Evolutionary conservation across 768 basidiomycete species (phyloP), one percentile per base, ranked within the genome.

Genomic region (Amylocystis lapponica): DNA sequence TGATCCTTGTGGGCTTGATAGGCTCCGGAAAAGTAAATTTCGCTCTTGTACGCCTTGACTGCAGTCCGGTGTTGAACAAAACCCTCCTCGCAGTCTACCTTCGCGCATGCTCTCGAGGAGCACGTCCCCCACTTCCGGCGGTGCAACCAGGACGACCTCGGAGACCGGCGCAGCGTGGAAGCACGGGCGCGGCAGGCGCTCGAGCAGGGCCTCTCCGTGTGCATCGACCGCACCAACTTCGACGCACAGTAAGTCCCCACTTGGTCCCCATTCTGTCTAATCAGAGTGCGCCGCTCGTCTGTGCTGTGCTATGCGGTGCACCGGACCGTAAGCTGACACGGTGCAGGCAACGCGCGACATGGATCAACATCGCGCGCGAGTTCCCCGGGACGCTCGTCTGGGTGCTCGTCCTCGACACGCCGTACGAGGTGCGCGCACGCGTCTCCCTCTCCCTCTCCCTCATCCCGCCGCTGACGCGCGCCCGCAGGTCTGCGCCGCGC

Each of bases 91-190:
- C 41, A 73, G 74, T 72, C 75, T 14, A 83, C 85, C 2, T 90
- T 91, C 57, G 85, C 88, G 36, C 61, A 79, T 50, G 78, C 81
- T n/a, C 70, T 90, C 4, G 68, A 87, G 54, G 47, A 57, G 4
- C 63, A 81, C 52, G 74, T 73, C 45, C 82, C 86, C 8, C 62
- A 62, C 31, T 84, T 87, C 58, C 66, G 68, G 33, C 72, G 85
- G 51, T 89, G 85, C 60, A 87, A 79, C 65, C 86, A 90, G 61
- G 88, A 91, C 54, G 82, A 88, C 41, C 70, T 91, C 32, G 88
- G 86, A 14, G 68, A 70, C 53, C 72, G 87, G 51, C 71, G 70
- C 11, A 61, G 53, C n/a, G 87, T 89, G 0, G 87, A 89, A 57
- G 58, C 64, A 8, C 61, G 80, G 27, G 81, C 78, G 5, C 63